phyloP scores from a whole-genome alignment of 1,284 basidiomycete genomes.

The Salmacisia buchloeana region DNA sequence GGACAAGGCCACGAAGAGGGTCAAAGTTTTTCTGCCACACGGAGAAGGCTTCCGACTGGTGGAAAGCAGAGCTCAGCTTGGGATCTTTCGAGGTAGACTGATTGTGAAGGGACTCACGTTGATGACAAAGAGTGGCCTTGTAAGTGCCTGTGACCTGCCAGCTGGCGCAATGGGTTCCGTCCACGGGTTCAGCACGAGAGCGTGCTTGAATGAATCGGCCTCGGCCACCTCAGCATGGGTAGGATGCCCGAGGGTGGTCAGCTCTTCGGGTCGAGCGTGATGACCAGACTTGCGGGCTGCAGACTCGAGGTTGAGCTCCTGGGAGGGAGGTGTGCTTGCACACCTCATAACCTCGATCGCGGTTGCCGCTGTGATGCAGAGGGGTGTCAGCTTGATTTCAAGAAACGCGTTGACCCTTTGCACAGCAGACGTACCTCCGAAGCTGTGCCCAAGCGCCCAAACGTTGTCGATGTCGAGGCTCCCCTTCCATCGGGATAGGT shows the following conservation, averaged over 20 bases:
- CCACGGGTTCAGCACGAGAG: conserved; percentile 34
- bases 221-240: conserved; percentile 6
- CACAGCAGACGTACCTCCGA: conserved; percentile 21
- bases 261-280: background rate
- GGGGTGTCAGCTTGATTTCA: background rate
- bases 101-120: conserved; percentile 15
- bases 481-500: conserved; percentile 18
- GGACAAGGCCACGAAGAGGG: conserved; percentile 22
- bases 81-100: no score
- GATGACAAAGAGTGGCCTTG: conserved; percentile 36
- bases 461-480: conserved; percentile 22
- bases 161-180: conserved; percentile 3
- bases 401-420: background rate
- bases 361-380: conserved; percentile 15
- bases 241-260: background rate
- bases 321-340: background rate
- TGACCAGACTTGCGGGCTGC: background rate
- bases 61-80: background rate
- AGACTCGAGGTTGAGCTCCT: background rate
- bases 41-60: conserved; percentile 31
- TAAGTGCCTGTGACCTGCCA: conserved; percentile 12
- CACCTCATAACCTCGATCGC: conserved; percentile 21
- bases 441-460: conserved; percentile 37
- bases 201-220: conserved; percentile 22
- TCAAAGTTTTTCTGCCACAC: conserved; percentile 36